phyloP scores from a whole-genome alignment of 805 yeast genomes.

The Kluyveromyces siamensis region DNA sequence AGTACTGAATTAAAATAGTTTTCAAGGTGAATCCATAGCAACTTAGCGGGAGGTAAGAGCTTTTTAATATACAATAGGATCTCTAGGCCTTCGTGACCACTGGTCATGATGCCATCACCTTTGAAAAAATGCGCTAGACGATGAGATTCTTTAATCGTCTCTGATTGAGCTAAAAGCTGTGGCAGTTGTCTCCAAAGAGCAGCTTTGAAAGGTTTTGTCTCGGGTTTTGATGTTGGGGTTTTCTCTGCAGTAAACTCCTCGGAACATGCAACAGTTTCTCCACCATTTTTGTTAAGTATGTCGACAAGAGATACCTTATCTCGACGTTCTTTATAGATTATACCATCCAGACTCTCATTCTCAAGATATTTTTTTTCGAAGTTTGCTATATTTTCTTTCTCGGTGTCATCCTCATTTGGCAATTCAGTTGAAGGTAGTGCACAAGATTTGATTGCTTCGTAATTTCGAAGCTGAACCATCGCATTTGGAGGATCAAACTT shows the following conservation, averaged over 20 bases:
- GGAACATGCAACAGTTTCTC: background rate
- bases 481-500: constrained; percentile 1
- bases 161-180: background rate
- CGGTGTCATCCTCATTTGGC: background rate
- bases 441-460: background rate
- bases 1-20: constrained; percentile 35
- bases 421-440: background rate
- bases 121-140: background rate
- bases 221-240: background rate
- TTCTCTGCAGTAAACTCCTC: background rate
- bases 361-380: constrained; percentile 29
- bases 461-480: background rate
- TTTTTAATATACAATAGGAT: constrained; percentile 26
- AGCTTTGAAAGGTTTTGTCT: background rate
- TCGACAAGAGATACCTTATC: constrained; percentile 5
- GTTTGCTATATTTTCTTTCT: background rate
- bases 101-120: background rate
- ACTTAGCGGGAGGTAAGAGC: constrained; percentile 35
- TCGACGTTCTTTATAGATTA: constrained; percentile 8
- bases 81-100: constrained; percentile 9
- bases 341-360: constrained; percentile 32
- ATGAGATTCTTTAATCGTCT: background rate
- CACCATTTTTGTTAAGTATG: constrained; percentile 6
- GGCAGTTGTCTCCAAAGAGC: background rate
- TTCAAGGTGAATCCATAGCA: constrained; percentile 37